A percentile compares a stretch with the other conserved stretches of the same genome.
These are phyloP conservation scores for Avena eriantha DNA, from an alignment of 176 grass and related monocot genomes.

Conservation along the genomic window DNA sequence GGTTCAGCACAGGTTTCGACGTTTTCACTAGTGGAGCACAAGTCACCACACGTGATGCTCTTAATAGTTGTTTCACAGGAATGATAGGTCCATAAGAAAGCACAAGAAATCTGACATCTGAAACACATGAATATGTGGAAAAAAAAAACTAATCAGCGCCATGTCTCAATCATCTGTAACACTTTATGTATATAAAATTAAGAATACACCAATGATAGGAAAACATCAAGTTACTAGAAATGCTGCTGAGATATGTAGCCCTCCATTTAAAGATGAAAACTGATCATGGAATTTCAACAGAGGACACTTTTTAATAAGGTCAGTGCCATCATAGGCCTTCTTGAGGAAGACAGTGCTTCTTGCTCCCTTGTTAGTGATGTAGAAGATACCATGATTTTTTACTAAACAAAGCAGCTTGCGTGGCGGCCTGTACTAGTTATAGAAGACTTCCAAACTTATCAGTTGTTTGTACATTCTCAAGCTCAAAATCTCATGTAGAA, in stretches of 20 bases:
- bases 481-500: constrained; percentile 87
- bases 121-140: not conserved
- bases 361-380: constrained; percentile 92
- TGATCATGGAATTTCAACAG: constrained; percentile 67
- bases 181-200: not conserved
- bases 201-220: not conserved
- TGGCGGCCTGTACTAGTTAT: constrained; percentile 76
- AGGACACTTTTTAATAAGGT: constrained; percentile 76
- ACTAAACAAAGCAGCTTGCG: constrained; percentile 75
- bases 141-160: not conserved
- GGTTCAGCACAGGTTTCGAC: not conserved
- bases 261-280: constrained; percentile 77
- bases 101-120: too few species aligned
- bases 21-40: not conserved
- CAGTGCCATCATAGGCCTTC: constrained; percentile 69
- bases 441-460: constrained; percentile 84
- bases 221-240: not conserved
- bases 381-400: constrained; percentile 94
- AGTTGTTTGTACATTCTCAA: constrained; percentile 70
- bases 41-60: not conserved
- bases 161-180: not conserved
- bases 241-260: not conserved
- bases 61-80: not conserved
- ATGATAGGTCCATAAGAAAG: not conserved
- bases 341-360: constrained; percentile 89